Evolutionary conservation across 345 rosid genomes (phyloP), one percentile per base, ranked within the genome.

Genomic region (Turritis glabra): DNA sequence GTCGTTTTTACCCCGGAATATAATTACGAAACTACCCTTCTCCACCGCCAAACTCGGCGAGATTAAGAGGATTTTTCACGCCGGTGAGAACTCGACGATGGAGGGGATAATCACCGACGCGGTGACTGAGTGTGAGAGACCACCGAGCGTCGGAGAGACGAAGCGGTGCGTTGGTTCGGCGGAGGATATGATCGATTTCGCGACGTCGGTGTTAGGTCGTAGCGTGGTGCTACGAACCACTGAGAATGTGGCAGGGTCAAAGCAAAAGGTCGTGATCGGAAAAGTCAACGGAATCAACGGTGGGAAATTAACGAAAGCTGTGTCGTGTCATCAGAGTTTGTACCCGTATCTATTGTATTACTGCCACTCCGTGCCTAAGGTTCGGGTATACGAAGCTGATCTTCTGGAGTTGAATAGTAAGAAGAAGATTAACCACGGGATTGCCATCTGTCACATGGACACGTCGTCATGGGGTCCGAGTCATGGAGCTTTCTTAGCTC

Each of bases 301-400:
- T 12, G 95, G 97, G 4, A 71, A 66, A 33, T 55, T 85, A 18
- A 89, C 97, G 7, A 84, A 83, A 54, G 85, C 97, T 0, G 95
- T 91, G 0, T 91, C 97, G 10, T 91, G 97, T 70, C 97, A 91
- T 43, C 97, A 89, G 73, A 88, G 87, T 33, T 21, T 91, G 77
- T 89, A 80, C 75, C 97, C 97, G 53, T 88, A 89, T 19, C 59
- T 91, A 50, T 77, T 89, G 41, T 89, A 89, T 40, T 91, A 89
- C 76, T 91, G 97, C 44, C 97, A 91, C 75, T 88, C 97, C 13
- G 97, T 91, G 1, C 97, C 97, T 0, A 86, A 84, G 79, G 97
- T 91, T 30, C 84, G 89, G 52, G 93, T 88, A 5, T 91, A 89
- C 74, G 85, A 89, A 67, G 90, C 89, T 37, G 96, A 89, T 46